Conservation (phyloP, 495 filamentous ascomycete genomes). For the Staphylotrichum tortipilum region DNA sequence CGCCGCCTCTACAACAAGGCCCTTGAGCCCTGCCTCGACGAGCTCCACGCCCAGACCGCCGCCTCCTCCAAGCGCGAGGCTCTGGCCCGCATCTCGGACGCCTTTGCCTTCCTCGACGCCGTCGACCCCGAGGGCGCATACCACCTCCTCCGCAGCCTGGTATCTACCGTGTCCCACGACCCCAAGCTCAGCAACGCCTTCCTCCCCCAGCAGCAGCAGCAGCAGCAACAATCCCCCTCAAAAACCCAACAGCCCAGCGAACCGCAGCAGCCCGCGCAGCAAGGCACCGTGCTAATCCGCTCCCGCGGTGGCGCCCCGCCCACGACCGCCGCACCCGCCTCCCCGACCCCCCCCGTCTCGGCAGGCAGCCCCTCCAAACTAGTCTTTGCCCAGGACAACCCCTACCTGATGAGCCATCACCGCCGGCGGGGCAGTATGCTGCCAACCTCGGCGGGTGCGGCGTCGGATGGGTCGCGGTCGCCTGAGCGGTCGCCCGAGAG, state of each 20-base stretch:
- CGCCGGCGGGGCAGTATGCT: conserved; percentile 54
- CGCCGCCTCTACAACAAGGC: conserved; percentile 69
- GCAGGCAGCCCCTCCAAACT: conserved; percentile 45
- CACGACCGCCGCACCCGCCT: conserved; percentile 25
- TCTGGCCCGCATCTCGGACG: conserved; percentile 68
- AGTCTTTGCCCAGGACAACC: conserved; percentile 72
- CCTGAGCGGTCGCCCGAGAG: neutral
- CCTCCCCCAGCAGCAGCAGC: conserved; percentile 11
- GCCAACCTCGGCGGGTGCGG: neutral
- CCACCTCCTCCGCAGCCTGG: conserved; percentile 64
- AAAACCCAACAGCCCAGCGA: conserved; percentile 9
- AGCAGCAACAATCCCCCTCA: neutral
- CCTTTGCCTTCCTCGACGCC: conserved; percentile 74
- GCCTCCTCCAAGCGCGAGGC: conserved; percentile 69
- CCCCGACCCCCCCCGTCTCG: conserved; percentile 6
- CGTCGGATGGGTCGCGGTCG: conserved; percentile 1
- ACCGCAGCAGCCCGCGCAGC: conserved; percentile 33
- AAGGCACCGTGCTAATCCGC: conserved; percentile 38
- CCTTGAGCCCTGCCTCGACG: conserved; percentile 71
- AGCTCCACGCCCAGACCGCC: conserved; percentile 71
- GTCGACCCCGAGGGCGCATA: conserved; percentile 88
- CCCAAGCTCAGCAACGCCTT: conserved; percentile 32
- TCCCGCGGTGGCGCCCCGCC: conserved; percentile 13
- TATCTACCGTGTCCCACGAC: conserved; percentile 38
- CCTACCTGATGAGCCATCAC: conserved; percentile 70